Conservation (phyloP, 2,329 filamentous ascomycete genomes). For the Claviceps sp. region DNA sequence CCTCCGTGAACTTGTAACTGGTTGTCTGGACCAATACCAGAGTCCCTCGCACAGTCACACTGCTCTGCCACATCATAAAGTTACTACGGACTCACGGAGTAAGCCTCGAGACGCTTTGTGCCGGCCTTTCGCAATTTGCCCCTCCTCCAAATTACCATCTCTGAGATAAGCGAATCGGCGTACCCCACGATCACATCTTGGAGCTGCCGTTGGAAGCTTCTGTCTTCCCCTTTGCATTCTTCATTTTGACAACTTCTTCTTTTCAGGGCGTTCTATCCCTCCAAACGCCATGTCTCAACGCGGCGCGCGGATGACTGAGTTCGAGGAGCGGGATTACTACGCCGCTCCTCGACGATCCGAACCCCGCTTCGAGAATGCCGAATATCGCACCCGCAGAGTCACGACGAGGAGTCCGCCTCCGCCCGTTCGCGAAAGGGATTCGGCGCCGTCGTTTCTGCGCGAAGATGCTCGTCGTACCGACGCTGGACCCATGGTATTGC, state of each 20-base stretch:
- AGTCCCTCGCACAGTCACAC: too few species aligned
- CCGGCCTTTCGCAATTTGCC: too few species aligned
- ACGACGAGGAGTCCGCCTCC: constrained; percentile 14
- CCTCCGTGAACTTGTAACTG: too few species aligned
- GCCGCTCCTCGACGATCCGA: constrained; percentile 21
- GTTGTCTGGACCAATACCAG: too few species aligned
- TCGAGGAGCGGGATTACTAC: constrained; percentile 34
- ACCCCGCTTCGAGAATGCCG: constrained; percentile 13
- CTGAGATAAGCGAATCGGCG: too few species aligned
- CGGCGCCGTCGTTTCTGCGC: constrained; percentile 37
- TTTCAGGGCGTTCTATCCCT: neutral
- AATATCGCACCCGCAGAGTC: constrained; percentile 13
- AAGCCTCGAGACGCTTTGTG: too few species aligned
- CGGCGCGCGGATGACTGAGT: constrained; percentile 19
- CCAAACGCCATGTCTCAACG: constrained; percentile 10
- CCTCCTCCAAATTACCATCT: too few species aligned
- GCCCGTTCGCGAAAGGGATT: constrained; percentile 25
- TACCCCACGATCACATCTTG: too few species aligned
- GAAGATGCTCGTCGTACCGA: constrained; percentile 35
- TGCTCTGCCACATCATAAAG: too few species aligned
- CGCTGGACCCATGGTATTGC: constrained; percentile 38
- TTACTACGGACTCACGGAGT: too few species aligned
- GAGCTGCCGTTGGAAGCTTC: neutral
- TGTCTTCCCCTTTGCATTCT: neutral
- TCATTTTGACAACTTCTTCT: neutral